Base-by-base conservation (phyloP, 2,329 filamentous ascomycete species). In the Hawksworthiomyces lignivorus region DNA sequence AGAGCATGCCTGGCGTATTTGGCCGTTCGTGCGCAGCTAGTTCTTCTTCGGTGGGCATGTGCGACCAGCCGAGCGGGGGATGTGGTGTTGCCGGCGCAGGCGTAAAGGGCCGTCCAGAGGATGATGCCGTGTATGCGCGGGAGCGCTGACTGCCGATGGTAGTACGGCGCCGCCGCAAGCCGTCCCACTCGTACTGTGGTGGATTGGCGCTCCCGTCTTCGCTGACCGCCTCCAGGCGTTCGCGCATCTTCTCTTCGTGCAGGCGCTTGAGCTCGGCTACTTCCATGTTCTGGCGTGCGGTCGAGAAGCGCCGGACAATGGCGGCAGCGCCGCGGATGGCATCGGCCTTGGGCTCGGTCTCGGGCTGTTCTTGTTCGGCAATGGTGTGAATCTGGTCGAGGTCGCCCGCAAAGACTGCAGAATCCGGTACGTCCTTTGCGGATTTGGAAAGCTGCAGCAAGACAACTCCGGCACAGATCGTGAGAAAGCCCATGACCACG, bases 401-500 rank as follows among this genome's bases (percentile, higher is more conserved):
- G 56, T 97, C 88, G 33, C 90, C 92, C 42, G 81, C 80, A 69
- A 98, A 95, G 29, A 98, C 81, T 24, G 89, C 88, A 0, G 87
- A 73, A 58, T 97, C 92, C 7, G 92, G 92, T 0, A 98, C 90
- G 56, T 98, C 90, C 59, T 97, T 98, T 53, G 92, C 87, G 0
- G 90, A 96, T 60, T 97, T 97, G 39, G 92, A 96, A n/a, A 98
- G 76, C 58, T 98, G 92, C 9, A 98, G 68, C 7, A 98, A 66
- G 1, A 97, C 82, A 6, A 97, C 92, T 1, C 92, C 92, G 0
- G 88, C 75, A 60, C 92, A 98, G 48, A 98, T 98, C 47, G 84
- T 83, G 30, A 98, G 66, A 65, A 98, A 98, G 1, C 92, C 92
- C 67, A 94, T 79, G 43, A 97, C 83, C 22, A 97, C 85, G 0